Base-by-base conservation (phyloP, 2,329 filamentous ascomycete genomes). In the Verticillium longisporum region DNA sequence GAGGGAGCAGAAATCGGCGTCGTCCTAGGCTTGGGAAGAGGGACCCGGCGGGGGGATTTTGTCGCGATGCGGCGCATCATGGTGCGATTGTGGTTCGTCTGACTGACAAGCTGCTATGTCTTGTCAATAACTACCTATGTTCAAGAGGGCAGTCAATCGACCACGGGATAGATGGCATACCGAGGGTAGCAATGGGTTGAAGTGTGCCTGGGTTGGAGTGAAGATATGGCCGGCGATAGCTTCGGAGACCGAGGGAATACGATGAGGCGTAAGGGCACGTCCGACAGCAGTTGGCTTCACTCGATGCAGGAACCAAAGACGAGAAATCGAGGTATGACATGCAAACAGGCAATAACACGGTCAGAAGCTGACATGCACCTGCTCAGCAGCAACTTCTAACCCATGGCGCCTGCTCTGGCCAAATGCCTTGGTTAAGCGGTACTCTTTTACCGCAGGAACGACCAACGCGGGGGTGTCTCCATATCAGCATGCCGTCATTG, bases 1-100 rank as follows among this genome's bases (percentile, higher is more conserved):
- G 66, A 61, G 6, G 64, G 61, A 21, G 61, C 54, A 9, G 63
- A 31, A 50, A 62, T 55, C 45, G 60, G 60, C 56, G 66, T 57
- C 55, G 66, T 56, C 60, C 65, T 62, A 10, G 68, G 61, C 21
- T 65, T 62, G 56, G 56, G 58, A 55, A 69, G 64, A 37, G 68
- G 60, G 56, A 64, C 60, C 62, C 73, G 71, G 66, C 68, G 68
- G 41, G 72, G 67, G 60, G 72, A 67, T 63, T 68, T 63, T n/a
- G 70, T 60, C 50, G 70, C 71, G 62, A 72, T 64, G 65, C 70
- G 70, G 61, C 72, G 73, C 68, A 76, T 68, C 71, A 72, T 74
- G 14, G 58, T 66, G 60, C 45, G 41, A 26, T 26, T 26, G 26
- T 26, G 26, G 3, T 26, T 26, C n/a, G 15, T 26, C 10, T 26